phyloP scores from a whole-genome alignment of 2,329 filamentous ascomycete species.

The Paecilomyces formosus region DNA sequence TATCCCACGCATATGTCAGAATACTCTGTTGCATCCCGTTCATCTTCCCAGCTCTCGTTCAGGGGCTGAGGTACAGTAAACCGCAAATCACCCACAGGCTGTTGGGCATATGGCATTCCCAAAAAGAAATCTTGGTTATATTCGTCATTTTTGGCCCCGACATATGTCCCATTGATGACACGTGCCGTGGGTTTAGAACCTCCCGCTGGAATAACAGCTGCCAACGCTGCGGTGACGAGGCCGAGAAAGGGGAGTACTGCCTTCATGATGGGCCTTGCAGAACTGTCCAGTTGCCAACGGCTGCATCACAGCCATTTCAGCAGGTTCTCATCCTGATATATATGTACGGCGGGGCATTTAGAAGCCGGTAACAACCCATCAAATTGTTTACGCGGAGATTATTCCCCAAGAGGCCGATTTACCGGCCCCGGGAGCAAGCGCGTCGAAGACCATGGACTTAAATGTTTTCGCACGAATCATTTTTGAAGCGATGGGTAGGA shows the following conservation, averaged over 20 bases:
- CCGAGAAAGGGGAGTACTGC: neutral
- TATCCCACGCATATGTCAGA: constrained; percentile 46
- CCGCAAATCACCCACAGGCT: constrained; percentile 46
- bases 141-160: constrained; percentile 30
- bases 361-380: neutral
- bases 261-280: neutral
- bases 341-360: neutral
- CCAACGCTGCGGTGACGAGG: neutral
- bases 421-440: neutral
- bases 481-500: neutral
- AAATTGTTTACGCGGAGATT: neutral
- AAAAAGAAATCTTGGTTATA: constrained; percentile 47
- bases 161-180: constrained; percentile 43
- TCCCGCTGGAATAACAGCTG: neutral
- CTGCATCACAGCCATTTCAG: neutral
- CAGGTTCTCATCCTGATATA: neutral
- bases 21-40: constrained; percentile 38
- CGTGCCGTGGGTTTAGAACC: constrained; percentile 17
- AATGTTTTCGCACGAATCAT: neutral
- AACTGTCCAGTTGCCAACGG: neutral
- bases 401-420: neutral
- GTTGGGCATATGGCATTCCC: constrained; percentile 51
- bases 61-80: constrained; percentile 46
- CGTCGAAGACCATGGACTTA: neutral
- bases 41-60: constrained; percentile 38